A percentile compares a stretch with the other conserved stretches of the same genome.
phyloP scores from a whole-genome alignment of 2,329 filamentous ascomycete species.

The Penicillium sp. region DNA sequence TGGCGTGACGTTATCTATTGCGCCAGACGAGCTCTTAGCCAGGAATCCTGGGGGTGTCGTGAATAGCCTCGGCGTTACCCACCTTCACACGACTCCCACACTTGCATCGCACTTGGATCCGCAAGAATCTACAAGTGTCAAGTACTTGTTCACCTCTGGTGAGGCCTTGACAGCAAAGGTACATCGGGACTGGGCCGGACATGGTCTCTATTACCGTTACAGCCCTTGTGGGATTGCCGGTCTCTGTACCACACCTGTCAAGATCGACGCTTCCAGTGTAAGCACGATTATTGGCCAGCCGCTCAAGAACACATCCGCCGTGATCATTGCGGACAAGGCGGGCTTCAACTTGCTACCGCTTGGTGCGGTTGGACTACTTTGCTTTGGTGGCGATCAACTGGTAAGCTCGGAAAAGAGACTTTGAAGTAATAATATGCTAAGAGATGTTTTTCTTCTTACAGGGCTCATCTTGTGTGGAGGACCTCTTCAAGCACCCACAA shows the following conservation, averaged over 20 bases:
- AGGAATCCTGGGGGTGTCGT: conserved; percentile 70
- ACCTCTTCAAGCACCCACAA: conserved; percentile 67
- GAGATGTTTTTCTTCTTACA: not conserved
- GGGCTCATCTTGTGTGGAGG: conserved; percentile 57
- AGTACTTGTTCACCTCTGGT: conserved; percentile 78
- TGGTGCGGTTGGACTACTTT: conserved; percentile 78
- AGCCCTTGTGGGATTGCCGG: conserved; percentile 53
- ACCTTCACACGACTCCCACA: conserved; percentile 83
- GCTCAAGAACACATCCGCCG: conserved; percentile 73
- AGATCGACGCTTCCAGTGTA: conserved; percentile 58
- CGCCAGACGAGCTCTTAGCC: conserved; percentile 72
- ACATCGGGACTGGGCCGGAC: conserved; percentile 66
- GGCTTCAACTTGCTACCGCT: conserved; percentile 60
- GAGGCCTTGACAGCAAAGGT: conserved; percentile 76
- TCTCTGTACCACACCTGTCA: conserved; percentile 72
- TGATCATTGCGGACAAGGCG: conserved; percentile 57
- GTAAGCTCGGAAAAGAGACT: conserved; percentile 39
- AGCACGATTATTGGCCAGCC: conserved; percentile 76
- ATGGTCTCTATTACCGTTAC: conserved; percentile 66
- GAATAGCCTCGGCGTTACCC: conserved; percentile 65
- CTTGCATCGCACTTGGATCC: conserved; percentile 76
- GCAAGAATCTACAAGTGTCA: conserved; percentile 66
- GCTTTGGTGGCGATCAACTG: conserved; percentile 83
- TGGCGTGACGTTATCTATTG: conserved; percentile 77
- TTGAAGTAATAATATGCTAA: not conserved